Evolutionary conservation across 768 basidiomycete species (phyloP), one percentile per base, ranked within the genome.

Genomic region (Suillus variegatus): DNA sequence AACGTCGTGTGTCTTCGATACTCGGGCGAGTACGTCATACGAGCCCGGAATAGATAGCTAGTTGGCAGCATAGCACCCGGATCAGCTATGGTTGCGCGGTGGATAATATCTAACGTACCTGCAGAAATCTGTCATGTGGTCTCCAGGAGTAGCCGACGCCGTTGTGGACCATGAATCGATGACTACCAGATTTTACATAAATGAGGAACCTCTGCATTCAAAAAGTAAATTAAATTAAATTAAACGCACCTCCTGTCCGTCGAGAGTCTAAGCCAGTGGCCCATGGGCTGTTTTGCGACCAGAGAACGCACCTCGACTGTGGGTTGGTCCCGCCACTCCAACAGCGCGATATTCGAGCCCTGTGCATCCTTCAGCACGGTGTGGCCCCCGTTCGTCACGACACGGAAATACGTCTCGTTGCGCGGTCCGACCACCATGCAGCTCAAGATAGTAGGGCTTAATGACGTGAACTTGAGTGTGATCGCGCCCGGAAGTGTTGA

Each of bases 241-340:
- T 41, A 66, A 13, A 74, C 82, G 56, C 41, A 83, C 85, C 76
- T 78, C 66, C 70, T 72, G 62, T 88, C 86, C 0, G 80, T 64
- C 0, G 86, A 82, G 18, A 90, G 73, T 8, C 72, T 77, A 12
- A 91, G 78, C 88, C 88, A 90, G 18, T 79, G 78, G n/a, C 74
- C 77, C 36, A 82, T 80, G 32, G 73, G 70, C 71, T 86, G 86
- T 71, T 84, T 87, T 5, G 76, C 69, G 22, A 85, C 69, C n/a
- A 82, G 67, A 8, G 82, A 82, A 25, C 82, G 84, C 43, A 86
- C 78, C 70, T 90, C 88, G 58, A 91, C 75, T 40, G 81, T 75
- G 7, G 82, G 77, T 56, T 75, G 82, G 73, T 69, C 74, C 38
- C 68, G 69, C 88, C 89, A 90, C 69, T 87, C 86, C 64, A 91